Evolutionary conservation across 73 alveolate species (phyloP).

Genomic region (Paramecium biaurelia): DNA sequence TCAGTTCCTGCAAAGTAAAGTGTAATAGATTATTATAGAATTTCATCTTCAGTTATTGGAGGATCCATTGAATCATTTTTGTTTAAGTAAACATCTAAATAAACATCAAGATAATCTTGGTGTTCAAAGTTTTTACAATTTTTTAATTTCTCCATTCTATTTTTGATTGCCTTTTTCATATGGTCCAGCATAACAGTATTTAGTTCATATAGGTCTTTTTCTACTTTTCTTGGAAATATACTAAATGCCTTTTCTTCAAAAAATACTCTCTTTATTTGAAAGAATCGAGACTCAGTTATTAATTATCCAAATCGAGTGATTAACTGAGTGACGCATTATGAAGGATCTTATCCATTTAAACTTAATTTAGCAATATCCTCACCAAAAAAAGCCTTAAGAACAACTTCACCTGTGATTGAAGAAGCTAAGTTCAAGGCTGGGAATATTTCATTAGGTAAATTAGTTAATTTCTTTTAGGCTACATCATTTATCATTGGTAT

Average conservation of each 20-base stretch:
- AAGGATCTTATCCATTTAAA: constrained; percentile 42
- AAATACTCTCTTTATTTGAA: neutral
- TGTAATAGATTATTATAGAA: constrained; percentile 16
- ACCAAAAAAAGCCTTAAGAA: constrained; percentile 11
- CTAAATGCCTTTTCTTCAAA: constrained; percentile 16
- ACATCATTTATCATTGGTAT: constrained; percentile 28
- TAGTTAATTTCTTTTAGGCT: neutral
- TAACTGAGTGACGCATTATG: neutral
- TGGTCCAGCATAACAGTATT: neutral
- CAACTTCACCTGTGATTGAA: neutral
- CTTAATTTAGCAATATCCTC: neutral
- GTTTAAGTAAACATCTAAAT: neutral
- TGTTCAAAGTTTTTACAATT: neutral
- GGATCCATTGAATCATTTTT: neutral
- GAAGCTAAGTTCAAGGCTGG: neutral
- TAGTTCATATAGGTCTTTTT: neutral
- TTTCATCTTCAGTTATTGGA: neutral
- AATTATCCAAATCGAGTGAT: constrained; percentile 3
- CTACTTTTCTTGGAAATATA: neutral
- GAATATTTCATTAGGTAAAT: neutral
- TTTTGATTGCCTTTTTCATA: neutral
- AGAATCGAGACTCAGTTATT: neutral
- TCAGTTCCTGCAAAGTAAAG: constrained; percentile 50
- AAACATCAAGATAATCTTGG: neutral
- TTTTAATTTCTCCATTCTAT: neutral